Conservation (phyloP, 2,329 filamentous ascomycete genomes). For the Drechslerella stenobrocha region DNA sequence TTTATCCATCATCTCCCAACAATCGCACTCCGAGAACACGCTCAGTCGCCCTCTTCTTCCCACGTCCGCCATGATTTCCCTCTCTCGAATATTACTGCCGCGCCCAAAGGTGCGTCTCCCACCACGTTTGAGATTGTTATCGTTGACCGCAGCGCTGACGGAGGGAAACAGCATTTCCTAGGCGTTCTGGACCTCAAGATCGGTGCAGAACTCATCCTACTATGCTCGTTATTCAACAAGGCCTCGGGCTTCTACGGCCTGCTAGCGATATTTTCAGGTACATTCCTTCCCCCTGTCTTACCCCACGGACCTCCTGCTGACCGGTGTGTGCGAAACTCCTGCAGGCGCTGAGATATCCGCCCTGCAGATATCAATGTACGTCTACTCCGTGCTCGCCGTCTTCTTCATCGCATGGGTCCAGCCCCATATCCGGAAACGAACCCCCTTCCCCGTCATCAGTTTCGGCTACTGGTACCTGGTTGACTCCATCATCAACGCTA, state of each 20-base stretch:
- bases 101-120: conserved; percentile 45
- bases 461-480: conserved; percentile 84
- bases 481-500: conserved; percentile 78
- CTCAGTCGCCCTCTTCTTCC: conserved; percentile 2
- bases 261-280: conserved; percentile 74
- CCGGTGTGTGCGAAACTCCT: neutral
- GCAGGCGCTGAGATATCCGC: conserved; percentile 75
- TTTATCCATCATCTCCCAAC: neutral
- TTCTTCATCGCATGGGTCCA: conserved; percentile 69
- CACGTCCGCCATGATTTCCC: conserved; percentile 35
- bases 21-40: neutral
- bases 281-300: neutral
- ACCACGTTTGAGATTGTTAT: conserved; percentile 8
- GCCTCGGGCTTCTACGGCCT: conserved; percentile 87
- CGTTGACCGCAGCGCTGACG: conserved; percentile 13
- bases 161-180: conserved; percentile 69
- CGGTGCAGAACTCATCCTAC: conserved; percentile 79
- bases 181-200: conserved; percentile 84
- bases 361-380: conserved; percentile 85
- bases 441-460: conserved; percentile 75
- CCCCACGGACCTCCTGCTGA: neutral
- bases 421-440: conserved; percentile 77
- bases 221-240: conserved; percentile 87
- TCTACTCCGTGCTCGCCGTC: conserved; percentile 78
- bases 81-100: conserved; percentile 46